Conservation (phyloP, 176 grass and related monocot genomes). For the Carex parvula region DNA sequence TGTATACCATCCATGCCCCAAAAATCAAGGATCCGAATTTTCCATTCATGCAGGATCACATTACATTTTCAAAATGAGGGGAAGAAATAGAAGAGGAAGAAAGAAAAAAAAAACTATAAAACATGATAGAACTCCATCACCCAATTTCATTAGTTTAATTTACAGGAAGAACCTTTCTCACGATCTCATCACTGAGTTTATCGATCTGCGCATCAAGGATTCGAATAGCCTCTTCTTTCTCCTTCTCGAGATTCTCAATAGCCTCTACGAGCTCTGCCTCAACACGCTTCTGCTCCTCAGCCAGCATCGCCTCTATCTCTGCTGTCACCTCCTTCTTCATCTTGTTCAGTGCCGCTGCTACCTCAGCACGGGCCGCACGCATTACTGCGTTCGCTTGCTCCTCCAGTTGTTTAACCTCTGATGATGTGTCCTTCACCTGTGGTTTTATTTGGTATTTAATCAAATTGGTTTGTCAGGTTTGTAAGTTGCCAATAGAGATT, state of each 20-base stretch:
- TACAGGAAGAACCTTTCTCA: constrained; percentile 82
- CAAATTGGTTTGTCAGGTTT: not conserved
- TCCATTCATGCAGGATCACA: not conserved
- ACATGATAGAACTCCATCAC: not conserved
- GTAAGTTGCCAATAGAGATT: not conserved
- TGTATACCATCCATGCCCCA: not conserved
- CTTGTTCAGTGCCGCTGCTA: constrained; percentile 91
- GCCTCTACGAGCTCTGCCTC: constrained; percentile 86
- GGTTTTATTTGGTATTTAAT: not conserved
- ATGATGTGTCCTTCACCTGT: constrained; percentile 84
- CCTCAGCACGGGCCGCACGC: constrained; percentile 83
- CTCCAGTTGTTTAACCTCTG: constrained; percentile 90
- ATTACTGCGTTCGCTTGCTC: constrained; percentile 69
- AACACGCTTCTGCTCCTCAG: constrained; percentile 65
- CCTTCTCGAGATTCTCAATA: constrained; percentile 61
- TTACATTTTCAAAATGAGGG: not conserved
- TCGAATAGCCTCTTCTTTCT: constrained; percentile 80
- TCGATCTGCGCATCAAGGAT: constrained; percentile 89
- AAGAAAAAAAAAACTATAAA: constrained; percentile 4
- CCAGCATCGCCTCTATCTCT: constrained; percentile 76
- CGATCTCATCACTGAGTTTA: constrained; percentile 87
- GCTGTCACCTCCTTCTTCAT: constrained; percentile 93
- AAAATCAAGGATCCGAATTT: constrained; percentile 10
- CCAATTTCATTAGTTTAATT: constrained; percentile 26
- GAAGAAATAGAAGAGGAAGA: not conserved